phyloP scores from a whole-genome alignment of 2,329 filamentous ascomycete species.

The Colletotrichum liaoningense region DNA sequence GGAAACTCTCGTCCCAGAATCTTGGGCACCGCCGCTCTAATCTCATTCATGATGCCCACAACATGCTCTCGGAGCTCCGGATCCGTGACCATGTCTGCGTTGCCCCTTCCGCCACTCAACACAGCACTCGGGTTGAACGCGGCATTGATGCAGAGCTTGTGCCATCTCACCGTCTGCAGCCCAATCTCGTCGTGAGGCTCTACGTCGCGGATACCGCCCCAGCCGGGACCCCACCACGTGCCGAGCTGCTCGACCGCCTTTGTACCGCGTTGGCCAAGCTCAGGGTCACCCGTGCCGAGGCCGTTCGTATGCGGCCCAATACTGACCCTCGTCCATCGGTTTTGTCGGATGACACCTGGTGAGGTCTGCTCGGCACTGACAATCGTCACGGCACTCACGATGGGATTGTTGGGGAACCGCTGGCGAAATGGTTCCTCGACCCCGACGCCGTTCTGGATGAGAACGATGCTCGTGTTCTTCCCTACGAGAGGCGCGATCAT shows the following conservation, averaged over 20 bases:
- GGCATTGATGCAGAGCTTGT: slow-evolving; percentile 82
- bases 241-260: slow-evolving; percentile 61
- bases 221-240: slow-evolving; percentile 58
- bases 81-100: slow-evolving; percentile 74
- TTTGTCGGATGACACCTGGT: slow-evolving; percentile 74
- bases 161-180: slow-evolving; percentile 78
- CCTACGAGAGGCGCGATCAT: slow-evolving; percentile 71
- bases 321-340: slow-evolving; percentile 79
- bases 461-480: slow-evolving; percentile 66
- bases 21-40: slow-evolving; percentile 71
- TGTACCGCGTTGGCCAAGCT: slow-evolving; percentile 48
- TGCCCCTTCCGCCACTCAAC: slow-evolving; percentile 72
- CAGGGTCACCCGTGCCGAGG: slow-evolving; percentile 48
- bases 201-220: slow-evolving; percentile 74
- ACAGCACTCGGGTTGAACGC: slow-evolving; percentile 80
- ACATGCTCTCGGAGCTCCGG: slow-evolving; percentile 72
- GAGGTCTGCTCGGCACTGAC: slow-evolving; percentile 74
- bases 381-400: slow-evolving; percentile 77
- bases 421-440: slow-evolving; percentile 74
- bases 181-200: slow-evolving; percentile 73
- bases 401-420: slow-evolving; percentile 69
- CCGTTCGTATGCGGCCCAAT: slow-evolving; percentile 73
- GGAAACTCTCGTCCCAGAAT: slow-evolving; percentile 73
- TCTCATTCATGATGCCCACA: slow-evolving; percentile 76
- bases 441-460: slow-evolving; percentile 79